Evolutionary conservation across 331 rosid species (phyloP), one percentile per base, ranked within the genome.

Genomic region (Telfairia occidentalis): DNA sequence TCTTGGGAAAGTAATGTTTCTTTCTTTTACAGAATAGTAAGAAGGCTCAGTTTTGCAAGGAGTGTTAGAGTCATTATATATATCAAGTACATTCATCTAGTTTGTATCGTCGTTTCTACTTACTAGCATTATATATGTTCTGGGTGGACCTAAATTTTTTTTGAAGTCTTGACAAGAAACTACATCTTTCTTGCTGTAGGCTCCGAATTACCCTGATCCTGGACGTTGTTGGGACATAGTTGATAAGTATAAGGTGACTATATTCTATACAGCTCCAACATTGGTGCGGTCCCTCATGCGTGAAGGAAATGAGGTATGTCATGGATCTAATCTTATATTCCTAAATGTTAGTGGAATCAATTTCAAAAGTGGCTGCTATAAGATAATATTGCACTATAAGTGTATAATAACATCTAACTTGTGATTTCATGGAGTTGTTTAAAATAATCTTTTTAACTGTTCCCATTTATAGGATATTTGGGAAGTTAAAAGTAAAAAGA

Each of bases 241-340:
- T 69, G 99, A 95, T 87, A 95, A 95, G 84, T 90, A 88, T 88
- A 89, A 87, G 71, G 97, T 95, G 77, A 35, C 96, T 21, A 80
- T 92, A 87, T 92, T 95, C 81, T 95, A 95, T 83, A 95, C 99
- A 49, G 99, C 99, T 65, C 99, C 99, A 67, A 95, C 99, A 59
- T 81, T 95, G 88, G 96, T 95, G 84, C 90, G 99, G 82, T 92
- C 99, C 76, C 99, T 95, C 85, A 95, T 95, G 99, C 96, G 96
- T 52, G 93, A 92, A 57, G 92, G 96, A 77, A 87, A 87, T 35
- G 84, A 72, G 85, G 99, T 80, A 85, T 79, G 88, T 73, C 81
- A 74, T 61, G 26, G 63, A n/a, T 75, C 69, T 35, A 73, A 46
- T 64, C 57, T 60, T 40, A 61, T 37, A 12, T 23, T n/a, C 38